Evolutionary conservation across 2,329 filamentous ascomycete species (phyloP).

Genomic region (Aspergillus fructus): DNA sequence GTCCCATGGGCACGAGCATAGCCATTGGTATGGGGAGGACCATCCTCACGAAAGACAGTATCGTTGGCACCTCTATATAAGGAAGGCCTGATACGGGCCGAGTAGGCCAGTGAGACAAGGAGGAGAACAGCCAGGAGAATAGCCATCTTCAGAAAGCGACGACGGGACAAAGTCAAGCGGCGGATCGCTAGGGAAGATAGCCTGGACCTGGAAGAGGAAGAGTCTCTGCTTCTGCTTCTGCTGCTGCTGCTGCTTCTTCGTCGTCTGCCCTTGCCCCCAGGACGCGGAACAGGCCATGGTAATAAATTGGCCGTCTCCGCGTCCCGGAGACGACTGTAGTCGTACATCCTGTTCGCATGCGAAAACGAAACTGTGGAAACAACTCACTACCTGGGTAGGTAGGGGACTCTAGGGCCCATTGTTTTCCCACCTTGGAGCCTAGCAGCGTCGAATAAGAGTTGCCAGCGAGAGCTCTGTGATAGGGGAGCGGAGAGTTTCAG

Average conservation of each 20-base stretch:
- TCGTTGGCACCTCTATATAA: not conserved
- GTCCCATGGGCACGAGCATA: conserved; percentile 12
- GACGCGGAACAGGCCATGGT: conserved; percentile 1
- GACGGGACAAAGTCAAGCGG: not conserved
- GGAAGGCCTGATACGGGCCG: not conserved
- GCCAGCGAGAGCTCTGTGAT: not conserved
- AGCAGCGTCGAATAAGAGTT: not conserved
- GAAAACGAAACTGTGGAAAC: not conserved
- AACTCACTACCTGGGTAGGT: not conserved
- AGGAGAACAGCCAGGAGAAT: conserved; percentile 1
- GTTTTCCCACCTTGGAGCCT: not conserved
- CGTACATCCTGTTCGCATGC: not conserved
- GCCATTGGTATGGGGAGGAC: not conserved
- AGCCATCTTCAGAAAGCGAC: conserved; percentile 10
- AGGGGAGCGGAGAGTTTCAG: not conserved
- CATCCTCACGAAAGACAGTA: not conserved
- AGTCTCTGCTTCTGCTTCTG: too few relatives aligned
- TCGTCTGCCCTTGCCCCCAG: not conserved
- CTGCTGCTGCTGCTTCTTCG: too few relatives aligned
- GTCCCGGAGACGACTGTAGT: not conserved
- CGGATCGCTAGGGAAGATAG: not conserved
- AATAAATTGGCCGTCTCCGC: not conserved
- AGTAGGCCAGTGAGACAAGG: not conserved
- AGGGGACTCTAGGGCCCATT: conserved; percentile 2
- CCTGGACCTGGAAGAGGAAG: not conserved